A percentile compares a stretch with the other conserved stretches of the same genome.
phyloP scores from a whole-genome alignment of 1,139 yeast species.

The Kurtzmaniella quercitrusa region DNA sequence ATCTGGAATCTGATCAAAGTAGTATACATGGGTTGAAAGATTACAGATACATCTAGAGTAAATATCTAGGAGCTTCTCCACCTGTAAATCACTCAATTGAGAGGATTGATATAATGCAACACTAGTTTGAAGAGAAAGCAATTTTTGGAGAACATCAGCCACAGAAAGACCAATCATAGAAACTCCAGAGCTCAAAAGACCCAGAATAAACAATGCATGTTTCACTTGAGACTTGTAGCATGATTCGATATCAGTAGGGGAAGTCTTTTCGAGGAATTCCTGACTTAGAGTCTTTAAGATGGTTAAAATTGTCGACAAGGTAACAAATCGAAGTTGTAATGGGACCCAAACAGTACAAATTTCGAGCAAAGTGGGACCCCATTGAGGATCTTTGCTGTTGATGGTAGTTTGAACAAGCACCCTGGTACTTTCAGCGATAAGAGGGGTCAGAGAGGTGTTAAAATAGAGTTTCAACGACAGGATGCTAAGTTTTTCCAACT shows the following conservation, averaged over 20 bases:
- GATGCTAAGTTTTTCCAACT: conserved; percentile 32
- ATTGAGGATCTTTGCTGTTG: conserved; percentile 22
- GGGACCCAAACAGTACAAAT: conserved; percentile 78
- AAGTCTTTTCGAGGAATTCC: not conserved
- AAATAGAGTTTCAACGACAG: conserved; percentile 45
- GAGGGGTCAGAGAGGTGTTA: conserved; percentile 47
- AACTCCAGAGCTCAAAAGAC: conserved; percentile 71
- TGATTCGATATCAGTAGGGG: conserved; percentile 13
- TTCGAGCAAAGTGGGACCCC: conserved; percentile 60
- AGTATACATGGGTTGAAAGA: conserved; percentile 68
- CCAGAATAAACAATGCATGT: conserved; percentile 53
- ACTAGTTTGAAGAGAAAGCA: conserved; percentile 56
- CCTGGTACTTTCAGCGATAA: conserved; percentile 43
- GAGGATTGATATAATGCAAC: conserved; percentile 29
- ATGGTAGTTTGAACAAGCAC: conserved; percentile 37
- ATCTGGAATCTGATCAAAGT: conserved; percentile 77
- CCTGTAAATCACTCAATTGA: conserved; percentile 18
- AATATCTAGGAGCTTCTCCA: conserved; percentile 23
- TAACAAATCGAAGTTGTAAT: conserved; percentile 77
- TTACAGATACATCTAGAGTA: conserved; percentile 53
- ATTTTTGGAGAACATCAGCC: conserved; percentile 68
- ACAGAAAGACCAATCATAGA: conserved; percentile 87
- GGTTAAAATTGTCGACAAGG: conserved; percentile 44
- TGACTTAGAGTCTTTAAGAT: conserved; percentile 21
- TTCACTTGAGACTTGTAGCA: conserved; percentile 39